Conservation (phyloP, 2,329 filamentous ascomycete species). For the Pseudogymnoascus sp. region DNA sequence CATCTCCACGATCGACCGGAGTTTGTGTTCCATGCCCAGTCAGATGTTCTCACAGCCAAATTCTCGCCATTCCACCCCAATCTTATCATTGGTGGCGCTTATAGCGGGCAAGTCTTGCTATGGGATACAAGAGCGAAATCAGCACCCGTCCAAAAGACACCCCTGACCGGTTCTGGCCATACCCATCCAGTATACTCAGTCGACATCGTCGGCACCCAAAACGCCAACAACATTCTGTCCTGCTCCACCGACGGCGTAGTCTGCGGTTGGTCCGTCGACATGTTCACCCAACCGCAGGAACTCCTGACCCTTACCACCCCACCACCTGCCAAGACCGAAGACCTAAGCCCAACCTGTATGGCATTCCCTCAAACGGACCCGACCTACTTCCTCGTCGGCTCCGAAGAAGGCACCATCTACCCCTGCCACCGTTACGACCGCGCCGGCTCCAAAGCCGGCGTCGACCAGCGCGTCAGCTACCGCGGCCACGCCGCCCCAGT, state of each 20-base stretch:
- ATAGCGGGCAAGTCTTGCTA: constrained; percentile 89
- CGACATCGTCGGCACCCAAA: constrained; percentile 93
- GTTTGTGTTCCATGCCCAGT: constrained; percentile 93
- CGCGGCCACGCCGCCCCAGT: constrained; percentile 86
- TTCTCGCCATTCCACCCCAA: constrained; percentile 99
- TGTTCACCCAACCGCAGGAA: constrained; percentile 94
- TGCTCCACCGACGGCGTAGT: constrained; percentile 94
- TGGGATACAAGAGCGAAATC: constrained; percentile 94
- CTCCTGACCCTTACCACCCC: constrained; percentile 81
- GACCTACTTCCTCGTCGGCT: constrained; percentile 94
- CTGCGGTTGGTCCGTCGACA: constrained; percentile 95
- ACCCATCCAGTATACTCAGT: constrained; percentile 95
- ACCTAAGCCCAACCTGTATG: constrained; percentile 88
- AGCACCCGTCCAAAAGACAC: constrained; percentile 89
- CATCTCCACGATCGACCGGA: constrained; percentile 91
- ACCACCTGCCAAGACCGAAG: constrained; percentile 81
- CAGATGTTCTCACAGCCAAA: constrained; percentile 87
- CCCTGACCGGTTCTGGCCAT: constrained; percentile 87
- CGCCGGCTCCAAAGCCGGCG: constrained; percentile 90
- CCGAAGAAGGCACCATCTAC: constrained; percentile 93
- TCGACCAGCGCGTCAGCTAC: constrained; percentile 83
- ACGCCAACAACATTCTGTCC: constrained; percentile 97
- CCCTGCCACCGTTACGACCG: constrained; percentile 96
- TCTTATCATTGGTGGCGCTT: constrained; percentile 89
- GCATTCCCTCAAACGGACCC: constrained; percentile 92